Evolutionary conservation across 768 basidiomycete species (phyloP).

Genomic region (Crassisporium funariophilum): DNA sequence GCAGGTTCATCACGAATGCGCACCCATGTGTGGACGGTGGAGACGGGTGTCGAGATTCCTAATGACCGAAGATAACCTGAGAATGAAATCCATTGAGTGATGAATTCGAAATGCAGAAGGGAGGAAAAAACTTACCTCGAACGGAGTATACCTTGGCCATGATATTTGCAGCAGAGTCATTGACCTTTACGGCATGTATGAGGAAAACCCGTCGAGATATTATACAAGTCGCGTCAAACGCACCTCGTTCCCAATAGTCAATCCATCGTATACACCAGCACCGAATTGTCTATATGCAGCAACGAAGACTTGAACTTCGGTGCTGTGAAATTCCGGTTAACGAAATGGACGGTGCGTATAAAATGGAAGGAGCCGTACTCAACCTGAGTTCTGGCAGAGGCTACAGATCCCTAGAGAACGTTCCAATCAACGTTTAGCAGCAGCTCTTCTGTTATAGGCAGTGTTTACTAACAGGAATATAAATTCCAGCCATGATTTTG

Average conservation of each 20-base stretch:
- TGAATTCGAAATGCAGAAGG: not conserved
- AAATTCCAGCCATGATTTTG: constrained; percentile 39
- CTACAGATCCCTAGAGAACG: constrained; percentile 32
- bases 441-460: not conserved
- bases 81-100: not conserved
- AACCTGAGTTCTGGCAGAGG: constrained; percentile 23
- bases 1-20: constrained; percentile 32
- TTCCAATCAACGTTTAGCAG: not conserved
- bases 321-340: constrained; percentile 21
- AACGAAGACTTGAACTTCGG: constrained; percentile 40
- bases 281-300: constrained; percentile 36
- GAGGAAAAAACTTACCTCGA: constrained; percentile 30
- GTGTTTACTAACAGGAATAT: constrained; percentile 25
- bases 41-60: constrained; percentile 38
- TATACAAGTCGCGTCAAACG: not conserved
- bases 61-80: constrained; percentile 37
- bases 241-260: constrained; percentile 44
- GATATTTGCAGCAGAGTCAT: constrained; percentile 35
- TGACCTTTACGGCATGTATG: constrained; percentile 12
- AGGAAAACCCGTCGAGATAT: not conserved
- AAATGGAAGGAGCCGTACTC: constrained; percentile 22
- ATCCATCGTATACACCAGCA: constrained; percentile 33
- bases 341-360: not conserved
- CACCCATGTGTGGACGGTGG: constrained; percentile 44
- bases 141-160: constrained; percentile 42